These are phyloP conservation scores for Sarcodon aspratus DNA, from an alignment of 768 basidiomycete genomes.

Conservation along the genomic window DNA sequence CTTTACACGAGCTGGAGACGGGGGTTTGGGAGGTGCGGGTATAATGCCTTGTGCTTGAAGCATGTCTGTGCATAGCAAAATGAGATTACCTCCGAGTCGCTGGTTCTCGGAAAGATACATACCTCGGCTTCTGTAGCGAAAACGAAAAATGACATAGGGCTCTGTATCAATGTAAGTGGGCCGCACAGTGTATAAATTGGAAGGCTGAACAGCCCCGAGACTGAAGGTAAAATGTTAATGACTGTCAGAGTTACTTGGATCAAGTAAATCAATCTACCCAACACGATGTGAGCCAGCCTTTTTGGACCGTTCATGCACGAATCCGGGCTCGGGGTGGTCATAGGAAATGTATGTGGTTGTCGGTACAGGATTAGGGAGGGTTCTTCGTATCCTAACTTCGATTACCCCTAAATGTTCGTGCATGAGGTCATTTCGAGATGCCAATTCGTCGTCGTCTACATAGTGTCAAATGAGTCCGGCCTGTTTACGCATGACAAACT, in stretches of 20 bases:
- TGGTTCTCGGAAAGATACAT: not conserved
- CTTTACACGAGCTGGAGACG: not conserved
- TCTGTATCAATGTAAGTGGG: constrained; percentile 4
- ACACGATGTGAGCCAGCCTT: constrained; percentile 2
- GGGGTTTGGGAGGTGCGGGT: not conserved
- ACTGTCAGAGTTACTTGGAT: no score
- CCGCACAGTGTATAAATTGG: constrained; percentile 1
- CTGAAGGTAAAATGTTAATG: not conserved
- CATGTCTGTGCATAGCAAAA: not conserved
- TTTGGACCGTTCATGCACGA: constrained; percentile 1
- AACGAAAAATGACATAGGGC: constrained; percentile 6
- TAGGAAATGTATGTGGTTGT: not conserved
- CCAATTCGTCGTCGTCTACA: not conserved
- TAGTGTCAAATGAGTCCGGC: not conserved
- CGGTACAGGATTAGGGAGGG: not conserved
- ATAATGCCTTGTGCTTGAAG: constrained; percentile 5
- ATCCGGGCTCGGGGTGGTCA: not conserved
- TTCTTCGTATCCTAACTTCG: constrained; percentile 5
- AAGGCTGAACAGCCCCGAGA: not conserved
- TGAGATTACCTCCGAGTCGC: not conserved
- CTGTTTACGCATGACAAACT: not conserved
- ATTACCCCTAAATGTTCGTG: constrained; percentile 5
- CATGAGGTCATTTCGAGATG: not conserved
- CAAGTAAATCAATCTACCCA: not conserved
- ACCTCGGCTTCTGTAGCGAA: constrained; percentile 8